Evolutionary conservation across 352 stramenopile genomes (phyloP).

Genomic region (Phytophthora sansomeana): DNA sequence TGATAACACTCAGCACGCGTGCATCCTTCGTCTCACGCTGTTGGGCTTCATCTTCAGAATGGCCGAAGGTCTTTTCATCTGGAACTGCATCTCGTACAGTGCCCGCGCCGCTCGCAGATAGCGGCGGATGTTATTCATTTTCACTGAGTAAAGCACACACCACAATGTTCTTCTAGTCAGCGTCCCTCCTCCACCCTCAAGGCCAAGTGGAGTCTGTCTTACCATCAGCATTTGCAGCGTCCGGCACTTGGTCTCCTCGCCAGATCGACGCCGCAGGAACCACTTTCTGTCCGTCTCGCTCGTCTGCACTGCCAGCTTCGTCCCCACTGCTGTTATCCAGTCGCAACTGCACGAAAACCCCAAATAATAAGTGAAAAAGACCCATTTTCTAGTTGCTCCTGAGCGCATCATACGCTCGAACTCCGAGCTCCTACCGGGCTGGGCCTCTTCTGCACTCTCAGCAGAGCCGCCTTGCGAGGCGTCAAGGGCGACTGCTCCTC

Average conservation of each 20-base stretch:
- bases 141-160: slow-evolving; percentile 42
- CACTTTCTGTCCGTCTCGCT: slow-evolving; percentile 18
- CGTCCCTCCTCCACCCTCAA: not conserved
- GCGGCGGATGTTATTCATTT: slow-evolving; percentile 58
- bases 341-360: slow-evolving; percentile 23
- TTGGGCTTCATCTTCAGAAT: slow-evolving; percentile 83
- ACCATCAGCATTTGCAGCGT: slow-evolving; percentile 37
- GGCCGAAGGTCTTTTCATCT: slow-evolving; percentile 73
- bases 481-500: slow-evolving; percentile 30
- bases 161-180: not conserved
- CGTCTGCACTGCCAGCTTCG: slow-evolving; percentile 29
- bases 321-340: slow-evolving; percentile 32
- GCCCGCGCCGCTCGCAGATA: slow-evolving; percentile 70
- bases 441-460: slow-evolving; percentile 36
- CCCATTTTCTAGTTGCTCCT: not conserved
- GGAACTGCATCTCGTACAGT: slow-evolving; percentile 80
- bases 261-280: slow-evolving; percentile 28
- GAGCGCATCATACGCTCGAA: not conserved
- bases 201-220: not conserved
- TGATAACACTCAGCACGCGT: too few species aligned
- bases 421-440: slow-evolving; percentile 19
- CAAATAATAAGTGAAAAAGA: not conserved
- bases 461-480: slow-evolving; percentile 29
- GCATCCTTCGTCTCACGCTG: slow-evolving; percentile 29
- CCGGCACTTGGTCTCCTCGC: slow-evolving; percentile 21